These are phyloP conservation scores for Podaxis sp. DNA, from an alignment of 768 basidiomycete species.

Conservation along the genomic window DNA sequence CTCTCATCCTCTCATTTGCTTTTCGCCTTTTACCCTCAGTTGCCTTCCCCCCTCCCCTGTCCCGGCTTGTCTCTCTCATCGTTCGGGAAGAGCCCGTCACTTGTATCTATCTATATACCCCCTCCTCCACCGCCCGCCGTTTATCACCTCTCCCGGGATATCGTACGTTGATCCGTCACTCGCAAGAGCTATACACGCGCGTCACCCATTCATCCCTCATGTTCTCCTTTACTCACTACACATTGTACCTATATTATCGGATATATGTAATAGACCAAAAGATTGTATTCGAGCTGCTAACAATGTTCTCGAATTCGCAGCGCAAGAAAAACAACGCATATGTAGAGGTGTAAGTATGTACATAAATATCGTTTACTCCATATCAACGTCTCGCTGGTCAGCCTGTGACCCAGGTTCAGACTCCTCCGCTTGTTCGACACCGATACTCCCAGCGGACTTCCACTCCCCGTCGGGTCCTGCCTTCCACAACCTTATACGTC, in stretches of 20 bases:
- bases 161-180: background rate
- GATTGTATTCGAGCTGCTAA: background rate
- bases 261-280: background rate
- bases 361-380: slow-evolving; percentile 26
- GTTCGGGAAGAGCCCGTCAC: background rate
- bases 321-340: background rate
- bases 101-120: background rate
- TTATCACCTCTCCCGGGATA: background rate
- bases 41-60: background rate
- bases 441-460: slow-evolving; percentile 79
- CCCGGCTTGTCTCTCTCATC: background rate
- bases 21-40: background rate
- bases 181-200: background rate
- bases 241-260: background rate
- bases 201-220: background rate
- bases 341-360: background rate
- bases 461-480: slow-evolving; percentile 81
- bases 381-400: slow-evolving; percentile 39
- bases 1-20: background rate
- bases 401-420: slow-evolving; percentile 27
- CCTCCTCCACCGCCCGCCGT: background rate
- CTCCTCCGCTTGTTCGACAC: slow-evolving; percentile 69
- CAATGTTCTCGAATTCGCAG: background rate
- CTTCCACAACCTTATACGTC: slow-evolving; percentile 83
- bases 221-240: background rate